A percentile compares a stretch with the other conserved stretches of the same genome.
Evolutionary conservation across 768 basidiomycete genomes (phyloP).

Genomic region (Lentinula sp.): DNA sequence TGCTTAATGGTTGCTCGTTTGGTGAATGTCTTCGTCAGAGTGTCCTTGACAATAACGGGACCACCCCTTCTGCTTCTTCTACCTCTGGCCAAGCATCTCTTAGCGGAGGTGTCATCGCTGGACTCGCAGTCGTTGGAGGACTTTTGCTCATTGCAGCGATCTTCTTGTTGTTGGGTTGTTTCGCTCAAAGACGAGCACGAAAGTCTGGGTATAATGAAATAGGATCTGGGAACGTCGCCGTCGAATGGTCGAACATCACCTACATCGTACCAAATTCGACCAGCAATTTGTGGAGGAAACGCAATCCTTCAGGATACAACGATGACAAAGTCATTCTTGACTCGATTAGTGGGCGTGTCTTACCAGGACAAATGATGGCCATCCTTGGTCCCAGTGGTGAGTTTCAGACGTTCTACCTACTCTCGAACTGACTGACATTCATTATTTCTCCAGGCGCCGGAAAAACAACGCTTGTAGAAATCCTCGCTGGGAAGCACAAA

Average conservation of each 20-base stretch:
- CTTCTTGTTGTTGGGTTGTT: slow-evolving; percentile 57
- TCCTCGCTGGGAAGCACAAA: slow-evolving; percentile 82
- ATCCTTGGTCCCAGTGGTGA: slow-evolving; percentile 85
- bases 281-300: slow-evolving; percentile 8
- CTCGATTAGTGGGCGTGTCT: slow-evolving; percentile 60
- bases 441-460: slow-evolving; percentile 53
- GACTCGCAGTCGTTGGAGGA: slow-evolving; percentile 76
- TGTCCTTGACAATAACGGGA: slow-evolving; percentile 56
- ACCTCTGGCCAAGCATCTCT: slow-evolving; percentile 38
- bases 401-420: slow-evolving; percentile 6
- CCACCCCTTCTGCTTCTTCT: slow-evolving; percentile 25
- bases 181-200: slow-evolving; percentile 58
- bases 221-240: slow-evolving; percentile 46
- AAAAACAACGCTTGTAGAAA: slow-evolving; percentile 88
- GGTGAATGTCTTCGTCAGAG: slow-evolving; percentile 87
- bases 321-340: slow-evolving; percentile 67
- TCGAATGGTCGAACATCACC: slow-evolving; percentile 64
- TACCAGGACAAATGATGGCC: slow-evolving; percentile 83
- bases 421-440: too few relatives aligned
- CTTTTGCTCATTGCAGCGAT: slow-evolving; percentile 52
- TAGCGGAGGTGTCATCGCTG: slow-evolving; percentile 83
- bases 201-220: slow-evolving; percentile 30
- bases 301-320: slow-evolving; percentile 15
- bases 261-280: slow-evolving; percentile 47
- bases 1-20: slow-evolving; percentile 66